Base-by-base conservation (phyloP, 2,329 filamentous ascomycete species). In the Monilinia laxa region DNA sequence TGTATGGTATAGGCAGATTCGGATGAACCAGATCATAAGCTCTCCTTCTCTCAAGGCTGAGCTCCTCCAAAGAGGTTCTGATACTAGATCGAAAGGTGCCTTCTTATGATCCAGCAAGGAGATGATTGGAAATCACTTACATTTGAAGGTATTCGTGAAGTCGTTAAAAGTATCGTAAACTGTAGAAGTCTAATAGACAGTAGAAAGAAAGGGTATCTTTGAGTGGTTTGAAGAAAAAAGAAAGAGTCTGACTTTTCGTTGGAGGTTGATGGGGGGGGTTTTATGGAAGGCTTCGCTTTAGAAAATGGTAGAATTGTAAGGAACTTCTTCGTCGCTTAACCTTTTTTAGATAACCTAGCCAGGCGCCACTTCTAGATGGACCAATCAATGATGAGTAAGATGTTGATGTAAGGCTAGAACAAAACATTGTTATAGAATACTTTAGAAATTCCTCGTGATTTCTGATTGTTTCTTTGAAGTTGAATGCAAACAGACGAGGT, bases 291-390 rank as follows among this genome's bases (percentile, higher is more conserved):
- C 31, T 35, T 65, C 38, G 45, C 64, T 65, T 16, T 65, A 65
- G 64, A 65, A 65, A 65, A 65, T 62, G 55, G 35, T 65, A 60
- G 64, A 65, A 65, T 60, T 65, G 45, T 62, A 65, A 60, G 64
- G 64, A 65, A 65, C 49, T 55, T 56, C 42, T 55, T 47, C 20
- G 49, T 45, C 49, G 52, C 62, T 64, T 56, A 64, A 38, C 62
- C 52, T 20, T 45, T 56, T 64, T 49, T 42, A 9, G 38, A 64
- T 45, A 14, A 56, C 25, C 28, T 57, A 63, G 49, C 51, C 42
- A 40, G 16, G 60, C 60, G 60, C 60, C 58, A 42, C 51, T n/a
- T 20, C 49, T 42, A n/a, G 3, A 31, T n/a, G 0, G 55, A n/a
- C 60, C 60, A 63, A 63, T 63, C 60, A 55, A 40, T 3, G 45